A percentile compares a stretch with the other conserved stretches of the same genome.
Conservation (phyloP, 768 basidiomycete genomes). For the Agrocybe praecox region DNA sequence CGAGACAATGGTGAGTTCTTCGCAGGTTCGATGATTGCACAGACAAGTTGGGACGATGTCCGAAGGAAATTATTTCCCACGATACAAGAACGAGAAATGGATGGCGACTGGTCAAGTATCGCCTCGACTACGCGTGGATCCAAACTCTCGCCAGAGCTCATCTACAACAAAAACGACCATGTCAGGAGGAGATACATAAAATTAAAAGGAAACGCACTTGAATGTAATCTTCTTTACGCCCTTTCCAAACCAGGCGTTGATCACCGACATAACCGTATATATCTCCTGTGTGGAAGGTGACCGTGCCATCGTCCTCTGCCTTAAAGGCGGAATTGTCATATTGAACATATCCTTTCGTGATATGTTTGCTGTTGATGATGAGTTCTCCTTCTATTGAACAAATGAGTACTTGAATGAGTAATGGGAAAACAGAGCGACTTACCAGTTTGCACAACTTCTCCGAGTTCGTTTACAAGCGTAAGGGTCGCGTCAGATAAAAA, state of each 20-base stretch:
- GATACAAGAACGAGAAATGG: slow-evolving; percentile 28
- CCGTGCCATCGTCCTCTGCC: slow-evolving; percentile 23
- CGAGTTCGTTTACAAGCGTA: slow-evolving; percentile 25
- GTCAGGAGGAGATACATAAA: not conserved
- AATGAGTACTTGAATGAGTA: not conserved
- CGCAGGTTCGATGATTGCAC: slow-evolving; percentile 30
- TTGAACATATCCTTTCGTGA: slow-evolving; percentile 29
- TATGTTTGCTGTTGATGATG: slow-evolving; percentile 26
- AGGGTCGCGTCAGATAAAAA: slow-evolving; percentile 25
- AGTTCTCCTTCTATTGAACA: slow-evolving; percentile 31
- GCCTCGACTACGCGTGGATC: slow-evolving; percentile 35
- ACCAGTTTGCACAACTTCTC: slow-evolving; percentile 21
- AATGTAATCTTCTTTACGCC: slow-evolving; percentile 36
- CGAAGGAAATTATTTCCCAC: slow-evolving; percentile 35
- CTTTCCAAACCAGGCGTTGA: slow-evolving; percentile 30
- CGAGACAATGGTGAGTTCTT: slow-evolving; percentile 2
- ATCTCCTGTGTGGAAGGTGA: slow-evolving; percentile 35
- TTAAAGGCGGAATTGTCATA: slow-evolving; percentile 28
- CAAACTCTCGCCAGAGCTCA: slow-evolving; percentile 34
- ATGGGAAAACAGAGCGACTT: not conserved
- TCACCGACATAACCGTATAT: slow-evolving; percentile 25
- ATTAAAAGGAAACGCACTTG: slow-evolving; percentile 18
- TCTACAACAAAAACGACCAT: slow-evolving; percentile 17
- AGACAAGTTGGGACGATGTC: slow-evolving; percentile 29
- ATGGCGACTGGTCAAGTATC: slow-evolving; percentile 23